Percentiles rank a stretch among this genome's conserved stretches.
Evolutionary conservation across 1,284 basidiomycete genomes (phyloP).

Genomic region (Thecaphora thlaspeos): DNA sequence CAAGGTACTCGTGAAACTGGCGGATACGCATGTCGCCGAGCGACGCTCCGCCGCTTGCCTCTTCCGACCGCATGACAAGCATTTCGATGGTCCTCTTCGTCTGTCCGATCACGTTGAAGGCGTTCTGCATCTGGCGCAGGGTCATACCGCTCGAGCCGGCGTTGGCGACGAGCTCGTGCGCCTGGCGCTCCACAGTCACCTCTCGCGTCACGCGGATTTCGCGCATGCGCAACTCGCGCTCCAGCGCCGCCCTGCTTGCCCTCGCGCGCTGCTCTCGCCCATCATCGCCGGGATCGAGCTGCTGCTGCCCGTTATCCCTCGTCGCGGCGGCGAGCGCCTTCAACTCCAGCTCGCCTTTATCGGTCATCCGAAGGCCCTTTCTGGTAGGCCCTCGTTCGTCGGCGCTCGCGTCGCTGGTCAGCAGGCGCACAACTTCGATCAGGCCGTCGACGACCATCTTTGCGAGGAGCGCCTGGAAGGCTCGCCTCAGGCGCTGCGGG

Average conservation of each 20-base stretch:
- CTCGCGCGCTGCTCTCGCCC: constrained; percentile 9
- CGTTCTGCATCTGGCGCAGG: constrained; percentile 12
- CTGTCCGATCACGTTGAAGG: constrained; percentile 17
- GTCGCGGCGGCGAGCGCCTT: constrained; percentile 14
- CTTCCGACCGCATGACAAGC: constrained; percentile 15
- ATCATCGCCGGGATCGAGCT: constrained; percentile 6
- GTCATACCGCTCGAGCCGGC: constrained; percentile 22
- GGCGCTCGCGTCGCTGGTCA: constrained; percentile 1
- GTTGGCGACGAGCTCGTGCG: constrained; percentile 20
- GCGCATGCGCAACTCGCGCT: constrained; percentile 15
- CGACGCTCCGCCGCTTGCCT: constrained; percentile 17
- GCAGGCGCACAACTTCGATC: constrained; percentile 26
- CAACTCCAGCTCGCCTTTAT: constrained; percentile 21
- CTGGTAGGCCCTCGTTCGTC: background rate
- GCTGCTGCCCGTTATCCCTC: background rate
- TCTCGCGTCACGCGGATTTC: constrained; percentile 19
- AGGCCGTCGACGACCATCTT: constrained; percentile 23
- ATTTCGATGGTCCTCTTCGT: constrained; percentile 17
- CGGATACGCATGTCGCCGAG: constrained; percentile 20
- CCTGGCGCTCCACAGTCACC: constrained; percentile 22
- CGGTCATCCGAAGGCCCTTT: constrained; percentile 27
- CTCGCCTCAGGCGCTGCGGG: constrained; percentile 1
- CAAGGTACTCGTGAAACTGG: constrained; percentile 27
- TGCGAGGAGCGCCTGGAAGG: constrained; percentile 16
- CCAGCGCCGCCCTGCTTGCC: constrained; percentile 7